Base-by-base conservation (phyloP, 441 rosid species). In the Populus trichocarpa region DNA sequence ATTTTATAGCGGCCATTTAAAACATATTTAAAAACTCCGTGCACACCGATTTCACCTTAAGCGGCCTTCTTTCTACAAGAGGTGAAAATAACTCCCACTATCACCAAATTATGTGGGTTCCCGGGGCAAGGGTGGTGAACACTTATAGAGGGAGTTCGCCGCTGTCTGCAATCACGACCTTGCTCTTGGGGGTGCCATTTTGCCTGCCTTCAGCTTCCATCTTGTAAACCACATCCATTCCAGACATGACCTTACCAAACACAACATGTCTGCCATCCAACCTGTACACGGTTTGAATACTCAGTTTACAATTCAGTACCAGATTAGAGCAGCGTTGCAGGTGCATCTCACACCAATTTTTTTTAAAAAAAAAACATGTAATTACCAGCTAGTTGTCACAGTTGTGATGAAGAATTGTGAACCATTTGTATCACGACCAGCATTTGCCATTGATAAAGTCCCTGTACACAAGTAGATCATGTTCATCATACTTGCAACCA, bases 221-320 rank as follows among this genome's bases (percentile, higher is more conserved):
- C 84, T 91, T 91, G 86, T 89, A 90, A 8, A 96, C 89, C 7
- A 94, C 97, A 76, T 93, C 98, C 99, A 96, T 94, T n/a, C 98
- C 98, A 1, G 91, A 89, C 5, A 94, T n/a, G 77, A 94, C 97
- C 85, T 90, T 90, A 10, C 99, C 98, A 64, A 96, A 94, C 65
- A 96, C 98, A 23, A 92, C 99, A 72, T 96, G 97, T 72, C 70
- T 90, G 30, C 99, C 98, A 75, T 94, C 97, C 86, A 96, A 85
- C 99, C 99, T 95, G 86, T 32, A 57, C 9, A 73, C 18, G 66
- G 0, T 72, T 69, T 30, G n/a, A 26, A 36, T 53, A 0, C 20
- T 68, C 33, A 65, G 53, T 67, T 50, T 1, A 36, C 12, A 70
- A 77, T 40, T 7, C 26, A 10, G 6, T 13, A 46, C 50, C 38